Base-by-base conservation (phyloP, 2,329 filamentous ascomycete species). In the Pseudonectria foliicola region DNA sequence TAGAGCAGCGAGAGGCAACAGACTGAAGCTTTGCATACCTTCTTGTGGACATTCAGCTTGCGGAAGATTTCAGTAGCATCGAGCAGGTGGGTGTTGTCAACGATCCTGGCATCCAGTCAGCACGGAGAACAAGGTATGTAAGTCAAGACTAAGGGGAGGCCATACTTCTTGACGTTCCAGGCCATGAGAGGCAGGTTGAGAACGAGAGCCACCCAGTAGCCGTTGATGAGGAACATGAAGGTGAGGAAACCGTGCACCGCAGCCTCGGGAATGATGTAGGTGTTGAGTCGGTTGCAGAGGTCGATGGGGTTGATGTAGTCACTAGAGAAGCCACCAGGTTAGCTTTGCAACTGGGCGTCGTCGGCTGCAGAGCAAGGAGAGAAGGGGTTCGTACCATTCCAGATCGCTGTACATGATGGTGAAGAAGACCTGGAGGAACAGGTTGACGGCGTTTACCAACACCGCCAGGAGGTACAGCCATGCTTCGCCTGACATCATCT, bases 241-340 rank as follows among this genome's bases (percentile, higher is more conserved):
- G 92, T 96, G 58, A 98, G 68, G 73, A 96, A 92, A 48, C 83
- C 90, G 64, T 98, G 93, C 46, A 98, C 90, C 49, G 87, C 90
- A 55, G 92, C 92, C 76, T 98, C 93, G 59, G 92, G 92, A 57
- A 98, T 82, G 62, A 98, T 98, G 73, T 98, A 98, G 62, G 90
- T 93, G 77, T 98, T 98, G 53, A 98, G 83, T 56, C 92, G 89
- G 81, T 98, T 98, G 84, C 92, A 98, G 49, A 98, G 89, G 57
- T 98, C 92, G 71, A 98, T 98, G 29, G 92, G 92, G 73, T 98
- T 98, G 71, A 98, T 98, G 70, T 98, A 98, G 70, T 98, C 92
- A 70, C 88, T 95, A 59, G 40, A 43, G 24, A 37, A 31, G 24
- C 24, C n/a, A 36, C 18, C 31, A 18, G 21, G 40, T 52, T 37